Conservation (phyloP, 306 rosid species). For the Rubus idaeus region DNA sequence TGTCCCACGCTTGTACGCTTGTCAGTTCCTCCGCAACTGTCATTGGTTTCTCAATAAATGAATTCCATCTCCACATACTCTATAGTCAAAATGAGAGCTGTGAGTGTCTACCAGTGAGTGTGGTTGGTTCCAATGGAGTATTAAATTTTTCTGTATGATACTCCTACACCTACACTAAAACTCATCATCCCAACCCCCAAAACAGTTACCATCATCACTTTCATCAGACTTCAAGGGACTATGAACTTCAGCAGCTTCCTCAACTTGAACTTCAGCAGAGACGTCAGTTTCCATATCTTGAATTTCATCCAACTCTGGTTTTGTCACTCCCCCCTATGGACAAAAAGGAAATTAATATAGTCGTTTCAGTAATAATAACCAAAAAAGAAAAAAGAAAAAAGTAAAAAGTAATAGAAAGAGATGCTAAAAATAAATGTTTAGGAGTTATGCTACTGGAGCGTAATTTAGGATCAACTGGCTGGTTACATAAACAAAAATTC, state of each 20-base stretch:
- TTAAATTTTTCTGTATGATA: background rate
- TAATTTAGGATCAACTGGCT: background rate
- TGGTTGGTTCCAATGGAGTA: background rate
- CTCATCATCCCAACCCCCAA: conserved; percentile 41
- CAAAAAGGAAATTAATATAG: background rate
- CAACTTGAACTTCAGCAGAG: conserved; percentile 43
- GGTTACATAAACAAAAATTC: background rate
- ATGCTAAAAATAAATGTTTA: background rate
- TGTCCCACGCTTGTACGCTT: background rate
- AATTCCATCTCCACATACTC: background rate
- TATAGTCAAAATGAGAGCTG: background rate
- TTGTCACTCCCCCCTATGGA: conserved; percentile 50
- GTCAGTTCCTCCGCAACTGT: background rate
- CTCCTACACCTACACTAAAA: conserved; percentile 23
- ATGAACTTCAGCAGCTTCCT: conserved; percentile 39
- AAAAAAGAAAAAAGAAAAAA: background rate
- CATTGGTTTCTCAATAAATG: background rate
- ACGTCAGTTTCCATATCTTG: conserved; percentile 29
- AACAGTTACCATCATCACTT: conserved; percentile 35
- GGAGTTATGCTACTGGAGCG: background rate
- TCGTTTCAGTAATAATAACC: background rate
- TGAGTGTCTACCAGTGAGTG: background rate
- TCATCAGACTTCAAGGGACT: conserved; percentile 53
- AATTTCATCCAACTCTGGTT: conserved; percentile 32
- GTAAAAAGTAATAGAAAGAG: background rate